Percentiles rank a stretch among this genome's conserved stretches.
Conservation (phyloP, 208 protist genomes). For the Porcisia deanei region DNA sequence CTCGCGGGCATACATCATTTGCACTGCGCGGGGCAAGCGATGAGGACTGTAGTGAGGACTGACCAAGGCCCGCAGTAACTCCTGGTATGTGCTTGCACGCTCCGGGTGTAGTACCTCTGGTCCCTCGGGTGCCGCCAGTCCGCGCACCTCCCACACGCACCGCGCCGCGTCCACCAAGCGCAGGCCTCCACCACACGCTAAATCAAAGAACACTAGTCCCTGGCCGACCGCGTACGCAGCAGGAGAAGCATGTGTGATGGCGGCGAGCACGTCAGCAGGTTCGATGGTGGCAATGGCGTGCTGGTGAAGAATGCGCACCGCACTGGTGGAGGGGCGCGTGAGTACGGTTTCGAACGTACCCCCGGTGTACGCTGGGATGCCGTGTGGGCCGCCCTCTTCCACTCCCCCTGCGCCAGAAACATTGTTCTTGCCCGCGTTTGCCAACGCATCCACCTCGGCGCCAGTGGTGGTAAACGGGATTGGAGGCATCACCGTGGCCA, state of each 20-base stretch:
- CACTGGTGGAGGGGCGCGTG: slow-evolving; percentile 47
- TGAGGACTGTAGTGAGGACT: slow-evolving; percentile 71
- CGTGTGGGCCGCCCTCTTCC: background rate
- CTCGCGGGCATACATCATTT: slow-evolving; percentile 32
- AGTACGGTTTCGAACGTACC: slow-evolving; percentile 61
- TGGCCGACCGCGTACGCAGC: slow-evolving; percentile 68
- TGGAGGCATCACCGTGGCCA: slow-evolving; percentile 15
- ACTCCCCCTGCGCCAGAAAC: background rate
- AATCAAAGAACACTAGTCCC: slow-evolving; percentile 81
- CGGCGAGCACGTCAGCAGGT: slow-evolving; percentile 53
- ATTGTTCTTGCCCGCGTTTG: background rate
- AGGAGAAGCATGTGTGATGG: slow-evolving; percentile 30
- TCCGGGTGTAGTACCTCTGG: slow-evolving; percentile 26
- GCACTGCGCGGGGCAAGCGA: slow-evolving; percentile 44
- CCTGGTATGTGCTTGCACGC: slow-evolving; percentile 37
- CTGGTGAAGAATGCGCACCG: slow-evolving; percentile 73
- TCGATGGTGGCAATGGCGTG: slow-evolving; percentile 63
- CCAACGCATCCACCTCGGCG: background rate
- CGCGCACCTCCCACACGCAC: slow-evolving; percentile 59
- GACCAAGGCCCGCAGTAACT: slow-evolving; percentile 66
- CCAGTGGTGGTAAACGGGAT: background rate
- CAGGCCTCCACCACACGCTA: slow-evolving; percentile 68
- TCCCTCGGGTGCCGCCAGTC: slow-evolving; percentile 45
- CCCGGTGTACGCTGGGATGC: slow-evolving; percentile 3
- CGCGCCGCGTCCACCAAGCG: slow-evolving; percentile 80